Conservation (phyloP, 257 asterid species). For the Ajuga chamaepitys region DNA sequence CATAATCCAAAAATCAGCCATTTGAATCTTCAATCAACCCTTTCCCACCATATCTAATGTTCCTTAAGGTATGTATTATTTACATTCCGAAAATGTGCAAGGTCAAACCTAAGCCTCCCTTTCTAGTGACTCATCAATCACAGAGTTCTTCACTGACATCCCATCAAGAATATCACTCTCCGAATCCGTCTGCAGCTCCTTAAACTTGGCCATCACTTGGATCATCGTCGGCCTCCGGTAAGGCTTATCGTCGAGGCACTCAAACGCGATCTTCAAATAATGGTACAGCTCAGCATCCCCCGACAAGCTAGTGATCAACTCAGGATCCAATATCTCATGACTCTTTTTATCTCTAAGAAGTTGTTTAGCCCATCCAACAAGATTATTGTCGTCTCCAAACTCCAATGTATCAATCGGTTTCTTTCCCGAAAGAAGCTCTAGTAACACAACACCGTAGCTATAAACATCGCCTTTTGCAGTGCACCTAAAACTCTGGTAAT, state of each 20-base stretch:
- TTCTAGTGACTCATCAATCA: conserved; percentile 71
- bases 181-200: conserved; percentile 65
- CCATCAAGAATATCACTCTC: conserved; percentile 80
- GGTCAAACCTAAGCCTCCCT: conserved; percentile 22
- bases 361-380: conserved; percentile 97
- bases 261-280: conserved; percentile 68
- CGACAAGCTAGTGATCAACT: conserved; percentile 38
- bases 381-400: conserved; percentile 87
- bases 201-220: conserved; percentile 92
- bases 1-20: background rate
- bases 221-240: conserved; percentile 85
- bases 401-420: conserved; percentile 64
- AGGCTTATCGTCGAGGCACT: conserved; percentile 82
- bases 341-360: conserved; percentile 48
- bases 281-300: conserved; percentile 69
- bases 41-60: conserved; percentile 16
- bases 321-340: conserved; percentile 62
- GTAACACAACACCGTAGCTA: conserved; percentile 84
- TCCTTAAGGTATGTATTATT: conserved; percentile 20
- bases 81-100: conserved; percentile 23
- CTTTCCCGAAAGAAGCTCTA: conserved; percentile 89
- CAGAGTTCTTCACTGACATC: conserved; percentile 59
- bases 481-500: conserved; percentile 94
- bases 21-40: conserved; percentile 2
- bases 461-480: conserved; percentile 92